phyloP scores from a whole-genome alignment of 805 yeast genomes.

The Yarrowia sp. region DNA sequence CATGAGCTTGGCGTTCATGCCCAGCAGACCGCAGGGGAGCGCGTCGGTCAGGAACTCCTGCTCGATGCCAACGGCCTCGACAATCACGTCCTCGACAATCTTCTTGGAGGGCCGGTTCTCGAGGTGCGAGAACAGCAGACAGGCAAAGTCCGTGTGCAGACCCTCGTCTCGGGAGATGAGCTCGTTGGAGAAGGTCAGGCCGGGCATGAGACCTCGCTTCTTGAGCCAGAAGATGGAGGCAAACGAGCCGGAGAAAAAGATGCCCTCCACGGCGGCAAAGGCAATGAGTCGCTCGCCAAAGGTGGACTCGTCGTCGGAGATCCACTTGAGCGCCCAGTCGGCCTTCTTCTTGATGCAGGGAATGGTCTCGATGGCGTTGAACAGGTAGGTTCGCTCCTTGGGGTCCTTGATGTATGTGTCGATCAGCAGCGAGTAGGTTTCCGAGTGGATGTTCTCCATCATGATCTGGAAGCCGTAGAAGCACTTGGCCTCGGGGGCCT shows the following conservation, averaged over 20 bases:
- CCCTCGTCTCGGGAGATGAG: slow-evolving; percentile 98
- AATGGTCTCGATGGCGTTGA: slow-evolving; percentile 94
- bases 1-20: slow-evolving; percentile 94
- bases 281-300: slow-evolving; percentile 97
- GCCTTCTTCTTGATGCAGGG: slow-evolving; percentile 98
- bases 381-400: slow-evolving; percentile 85
- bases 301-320: slow-evolving; percentile 81
- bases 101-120: slow-evolving; percentile 83
- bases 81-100: slow-evolving; percentile 83
- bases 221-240: slow-evolving; percentile 99
- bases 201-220: slow-evolving; percentile 99
- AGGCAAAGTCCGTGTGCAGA: slow-evolving; percentile 97
- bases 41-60: slow-evolving; percentile 95
- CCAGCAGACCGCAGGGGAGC: slow-evolving; percentile 87
- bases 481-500: slow-evolving; percentile 96
- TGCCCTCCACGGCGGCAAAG: slow-evolving; percentile 98
- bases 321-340: slow-evolving; percentile 99
- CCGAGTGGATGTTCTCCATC: slow-evolving; percentile 99
- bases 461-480: slow-evolving; percentile 99
- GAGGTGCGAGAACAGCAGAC: slow-evolving; percentile 90
- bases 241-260: slow-evolving; percentile 96
- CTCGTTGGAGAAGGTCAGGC: slow-evolving; percentile 96
- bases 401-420: slow-evolving; percentile 97
- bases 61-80: slow-evolving; percentile 95
- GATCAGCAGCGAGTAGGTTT: slow-evolving; percentile 92